Percentiles rank a stretch among this genome's conserved stretches.
Evolutionary conservation across 306 rosid species (phyloP).

Genomic region (Acacia crassicarpa): DNA sequence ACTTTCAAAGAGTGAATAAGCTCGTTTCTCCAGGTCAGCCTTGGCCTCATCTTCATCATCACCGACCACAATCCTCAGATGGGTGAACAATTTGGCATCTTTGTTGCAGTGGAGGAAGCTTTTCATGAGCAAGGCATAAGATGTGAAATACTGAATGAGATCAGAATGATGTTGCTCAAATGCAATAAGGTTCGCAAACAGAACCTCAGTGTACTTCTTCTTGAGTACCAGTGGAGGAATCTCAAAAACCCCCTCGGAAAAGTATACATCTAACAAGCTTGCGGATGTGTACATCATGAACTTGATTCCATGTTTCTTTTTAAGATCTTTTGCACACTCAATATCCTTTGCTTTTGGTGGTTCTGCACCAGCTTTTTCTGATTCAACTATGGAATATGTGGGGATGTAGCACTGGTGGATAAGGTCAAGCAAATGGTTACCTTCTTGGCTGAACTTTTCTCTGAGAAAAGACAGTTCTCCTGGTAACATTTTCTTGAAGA

Average conservation of each 20-base stretch:
- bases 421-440: constrained; percentile 56
- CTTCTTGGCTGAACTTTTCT: constrained; percentile 48
- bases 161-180: constrained; percentile 37
- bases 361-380: background rate
- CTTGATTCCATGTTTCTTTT: constrained; percentile 30
- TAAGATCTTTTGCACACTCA: constrained; percentile 37
- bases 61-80: constrained; percentile 28
- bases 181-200: constrained; percentile 55
- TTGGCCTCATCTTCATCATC: constrained; percentile 3
- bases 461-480: constrained; percentile 33
- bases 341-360: background rate
- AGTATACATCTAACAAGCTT: constrained; percentile 52
- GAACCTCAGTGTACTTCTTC: constrained; percentile 24
- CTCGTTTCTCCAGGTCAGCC: constrained; percentile 17
- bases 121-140: constrained; percentile 48
- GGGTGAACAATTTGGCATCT: constrained; percentile 43
- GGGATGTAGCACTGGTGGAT: constrained; percentile 53
- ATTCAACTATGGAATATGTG: constrained; percentile 11
- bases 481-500: constrained; percentile 40
- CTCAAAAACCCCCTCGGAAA: constrained; percentile 45
- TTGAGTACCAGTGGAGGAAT: constrained; percentile 40
- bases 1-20: constrained; percentile 25
- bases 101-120: constrained; percentile 26
- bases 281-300: constrained; percentile 37
- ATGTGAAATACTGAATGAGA: constrained; percentile 43